A percentile compares a stretch with the other conserved stretches of the same genome.
Evolutionary conservation across 1,284 basidiomycete genomes (phyloP).

Genomic region (Trametes hirsuta): DNA sequence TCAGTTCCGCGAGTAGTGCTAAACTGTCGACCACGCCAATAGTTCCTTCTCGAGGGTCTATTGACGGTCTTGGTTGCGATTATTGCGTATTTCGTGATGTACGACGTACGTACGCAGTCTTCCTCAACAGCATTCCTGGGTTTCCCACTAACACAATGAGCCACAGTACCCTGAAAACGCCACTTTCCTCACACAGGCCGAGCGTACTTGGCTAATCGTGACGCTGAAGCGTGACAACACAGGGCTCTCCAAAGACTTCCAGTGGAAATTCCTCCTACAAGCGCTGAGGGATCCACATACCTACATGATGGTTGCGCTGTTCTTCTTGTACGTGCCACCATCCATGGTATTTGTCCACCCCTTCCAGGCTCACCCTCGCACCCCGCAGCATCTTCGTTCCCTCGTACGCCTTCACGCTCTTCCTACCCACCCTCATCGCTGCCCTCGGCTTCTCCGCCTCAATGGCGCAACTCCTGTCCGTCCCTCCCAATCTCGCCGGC

Average conservation of each 20-base stretch:
- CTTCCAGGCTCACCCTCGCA: slow-evolving; percentile 36
- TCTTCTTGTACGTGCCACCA: slow-evolving; percentile 18
- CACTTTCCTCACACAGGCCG: slow-evolving; percentile 35
- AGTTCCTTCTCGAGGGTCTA: slow-evolving; percentile 38
- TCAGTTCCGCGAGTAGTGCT: neutral
- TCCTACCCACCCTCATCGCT: slow-evolving; percentile 37
- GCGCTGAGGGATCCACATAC: slow-evolving; percentile 31
- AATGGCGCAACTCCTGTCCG: slow-evolving; percentile 30
- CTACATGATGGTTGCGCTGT: slow-evolving; percentile 47
- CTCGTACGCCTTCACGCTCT: slow-evolving; percentile 20
- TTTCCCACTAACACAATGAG: neutral
- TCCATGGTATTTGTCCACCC: neutral
- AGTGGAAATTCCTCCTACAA: slow-evolving; percentile 30
- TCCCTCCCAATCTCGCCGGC: slow-evolving; percentile 26
- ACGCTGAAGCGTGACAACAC: slow-evolving; percentile 34
- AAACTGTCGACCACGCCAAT: neutral
- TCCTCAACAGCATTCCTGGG: no score
- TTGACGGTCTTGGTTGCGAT: slow-evolving; percentile 43
- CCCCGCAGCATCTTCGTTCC: slow-evolving; percentile 45
- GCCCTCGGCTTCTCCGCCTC: slow-evolving; percentile 33
- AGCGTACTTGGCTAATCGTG: slow-evolving; percentile 35
- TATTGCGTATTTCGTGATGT: slow-evolving; percentile 40
- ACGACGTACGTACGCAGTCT: slow-evolving; percentile 23
- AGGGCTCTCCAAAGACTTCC: slow-evolving; percentile 22
- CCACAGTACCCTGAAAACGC: slow-evolving; percentile 35